These are phyloP conservation scores for Trichoderma aggressivum DNA, from an alignment of 2,329 filamentous ascomycete genomes.

Conservation along the genomic window DNA sequence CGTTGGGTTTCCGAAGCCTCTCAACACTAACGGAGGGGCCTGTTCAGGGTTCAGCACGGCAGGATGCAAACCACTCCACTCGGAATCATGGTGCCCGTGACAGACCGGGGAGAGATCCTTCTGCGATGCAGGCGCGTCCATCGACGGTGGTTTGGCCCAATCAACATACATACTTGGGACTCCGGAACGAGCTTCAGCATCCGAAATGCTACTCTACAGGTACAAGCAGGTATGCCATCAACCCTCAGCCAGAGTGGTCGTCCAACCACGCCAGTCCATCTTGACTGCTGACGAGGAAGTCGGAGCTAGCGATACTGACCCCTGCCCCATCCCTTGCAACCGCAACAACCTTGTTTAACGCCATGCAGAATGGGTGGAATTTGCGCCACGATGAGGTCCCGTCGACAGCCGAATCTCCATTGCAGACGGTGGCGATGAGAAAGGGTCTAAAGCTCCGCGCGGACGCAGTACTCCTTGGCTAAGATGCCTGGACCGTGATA, in stretches of 20 bases:
- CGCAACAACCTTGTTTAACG: slow-evolving; percentile 23
- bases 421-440: not conserved
- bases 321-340: slow-evolving; percentile 8
- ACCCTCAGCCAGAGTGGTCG: not conserved
- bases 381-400: slow-evolving; percentile 18
- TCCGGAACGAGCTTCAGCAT: not conserved
- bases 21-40: slow-evolving; percentile 18
- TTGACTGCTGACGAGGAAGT: slow-evolving; percentile 7
- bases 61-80: slow-evolving; percentile 17
- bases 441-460: slow-evolving; percentile 4
- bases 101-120: slow-evolving; percentile 8
- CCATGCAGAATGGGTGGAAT: slow-evolving; percentile 21
- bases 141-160: not conserved
- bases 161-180: not conserved
- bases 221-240: not conserved
- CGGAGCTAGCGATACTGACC: slow-evolving; percentile 1
- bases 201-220: not conserved
- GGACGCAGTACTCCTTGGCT: not conserved
- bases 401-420: slow-evolving; percentile 11
- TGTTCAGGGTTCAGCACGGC: slow-evolving; percentile 13
- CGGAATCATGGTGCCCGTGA: not conserved
- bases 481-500: not conserved
- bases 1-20: slow-evolving; percentile 24
- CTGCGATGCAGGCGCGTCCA: not conserved
- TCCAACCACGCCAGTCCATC: not conserved